Evolutionary conservation across 2,329 filamentous ascomycete genomes (phyloP), one percentile per base, ranked within the genome.

Genomic region (Zelopaecilomyces penicillatus): DNA sequence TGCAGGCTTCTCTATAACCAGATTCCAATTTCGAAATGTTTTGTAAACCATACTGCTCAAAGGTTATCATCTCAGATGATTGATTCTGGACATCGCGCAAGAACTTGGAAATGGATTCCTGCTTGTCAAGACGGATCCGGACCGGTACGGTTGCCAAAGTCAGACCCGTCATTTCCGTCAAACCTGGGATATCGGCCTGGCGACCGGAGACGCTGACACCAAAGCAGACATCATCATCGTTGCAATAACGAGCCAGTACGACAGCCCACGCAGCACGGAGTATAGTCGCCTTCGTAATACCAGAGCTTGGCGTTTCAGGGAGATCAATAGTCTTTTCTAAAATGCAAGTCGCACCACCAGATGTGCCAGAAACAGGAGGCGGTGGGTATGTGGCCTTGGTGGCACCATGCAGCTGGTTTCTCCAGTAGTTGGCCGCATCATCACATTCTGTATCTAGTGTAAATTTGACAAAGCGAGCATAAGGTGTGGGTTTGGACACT

Each of bases 191-290:
- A 12, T 51, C 48, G 1, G 50, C 53, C 29, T 56, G 46, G 4
- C 57, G 51, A 4, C 59, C 59, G 0, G 51, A 53, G 1, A 57
- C 41, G 10, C 53, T 49, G 1, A 48, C 42, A 5, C 55, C 57
- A 29, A 54, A 58, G 11, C 54, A 19, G 3, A 57, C 44, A 42
- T 70, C 65, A 9, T 47, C 41, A 28, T 45, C 59, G 44, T n/a
- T 58, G 50, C 66, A 58, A 43, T 68, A 66, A 3, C 63, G 49
- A 0, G 61, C 58, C 2, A 67, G 56, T 3, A 66, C 57, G 4
- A 71, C 37, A 9, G 53, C 44, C 55, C 54, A 57, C 6, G 55
- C 55, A 37, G 38, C 26, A 37, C 42, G 42, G 1, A 55, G 28
- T 7, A 53, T 43, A 2, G 48, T 43, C 4, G 50, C 45, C 35